Percentiles rank a stretch among this genome's conserved stretches.
These are phyloP conservation scores for Pythium dissimile DNA, from an alignment of 352 stramenopile genomes.

Conservation along the genomic window DNA sequence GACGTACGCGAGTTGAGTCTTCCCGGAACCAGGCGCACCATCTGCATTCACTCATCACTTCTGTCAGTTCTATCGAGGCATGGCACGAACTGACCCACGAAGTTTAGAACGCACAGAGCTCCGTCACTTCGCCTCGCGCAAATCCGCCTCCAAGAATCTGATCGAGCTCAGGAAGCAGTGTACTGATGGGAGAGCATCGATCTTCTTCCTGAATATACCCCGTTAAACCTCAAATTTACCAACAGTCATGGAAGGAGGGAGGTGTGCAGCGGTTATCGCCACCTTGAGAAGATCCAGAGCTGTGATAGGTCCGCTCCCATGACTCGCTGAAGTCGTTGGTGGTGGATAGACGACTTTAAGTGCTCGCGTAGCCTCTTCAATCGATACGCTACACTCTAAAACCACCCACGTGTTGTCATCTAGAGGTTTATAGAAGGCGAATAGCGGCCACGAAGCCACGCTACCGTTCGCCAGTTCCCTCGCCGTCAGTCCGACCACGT, in stretches of 20 bases:
- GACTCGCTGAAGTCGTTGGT: neutral
- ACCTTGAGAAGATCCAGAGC: constrained; percentile 18
- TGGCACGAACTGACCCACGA: neutral
- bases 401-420: neutral
- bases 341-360: neutral
- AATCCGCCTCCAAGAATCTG: constrained; percentile 61
- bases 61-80: no score
- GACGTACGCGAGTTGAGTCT: constrained; percentile 69
- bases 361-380: neutral
- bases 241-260: no score
- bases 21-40: constrained; percentile 62
- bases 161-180: constrained; percentile 45
- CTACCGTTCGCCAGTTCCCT: constrained; percentile 59
- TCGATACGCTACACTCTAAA: constrained; percentile 1
- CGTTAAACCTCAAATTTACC: neutral
- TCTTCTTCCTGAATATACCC: constrained; percentile 11
- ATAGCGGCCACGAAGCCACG: neutral
- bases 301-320: neutral
- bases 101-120: constrained; percentile 56
- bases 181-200: constrained; percentile 27
- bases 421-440: neutral
- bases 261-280: no score
- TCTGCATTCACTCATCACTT: constrained; percentile 20
- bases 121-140: constrained; percentile 63
- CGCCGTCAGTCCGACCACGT: constrained; percentile 44